phyloP scores from a whole-genome alignment of 441 rosid species.

The Heliophila coronopifolia region DNA sequence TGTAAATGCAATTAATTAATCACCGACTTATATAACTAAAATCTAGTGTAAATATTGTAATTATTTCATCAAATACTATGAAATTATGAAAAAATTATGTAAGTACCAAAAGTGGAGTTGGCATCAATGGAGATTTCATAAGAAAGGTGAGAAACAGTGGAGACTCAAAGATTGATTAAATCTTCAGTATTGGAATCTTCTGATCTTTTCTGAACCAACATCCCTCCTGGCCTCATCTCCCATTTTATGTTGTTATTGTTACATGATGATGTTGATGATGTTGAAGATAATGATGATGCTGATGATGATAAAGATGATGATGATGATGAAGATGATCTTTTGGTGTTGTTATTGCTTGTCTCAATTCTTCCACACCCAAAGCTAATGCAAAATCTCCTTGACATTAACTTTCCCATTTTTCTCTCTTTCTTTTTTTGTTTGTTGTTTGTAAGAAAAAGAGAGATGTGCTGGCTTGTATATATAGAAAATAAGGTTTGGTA shows the following conservation, averaged over 20 bases:
- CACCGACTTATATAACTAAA: too few relatives aligned
- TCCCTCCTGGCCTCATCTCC: conserved; percentile 91
- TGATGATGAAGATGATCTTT: conserved; percentile 12
- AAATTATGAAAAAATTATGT: background rate
- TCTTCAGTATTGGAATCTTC: conserved; percentile 41
- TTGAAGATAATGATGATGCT: background rate
- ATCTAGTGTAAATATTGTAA: too few relatives aligned
- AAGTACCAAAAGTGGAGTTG: conserved; percentile 79
- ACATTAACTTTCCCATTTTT: conserved; percentile 62
- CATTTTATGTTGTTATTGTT: conserved; percentile 57
- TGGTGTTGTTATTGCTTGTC: conserved; percentile 11
- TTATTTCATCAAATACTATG: background rate
- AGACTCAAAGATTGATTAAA: conserved; percentile 50
- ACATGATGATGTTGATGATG: conserved; percentile 15
- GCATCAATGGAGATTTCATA: conserved; percentile 65
- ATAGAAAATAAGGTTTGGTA: conserved; percentile 22
- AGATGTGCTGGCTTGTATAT: conserved; percentile 23
- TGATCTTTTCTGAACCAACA: conserved; percentile 84
- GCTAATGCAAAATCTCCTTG: conserved; percentile 69
- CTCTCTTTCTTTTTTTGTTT: background rate
- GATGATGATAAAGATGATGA: background rate
- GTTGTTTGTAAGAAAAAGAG: conserved; percentile 5
- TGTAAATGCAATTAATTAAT: too few relatives aligned
- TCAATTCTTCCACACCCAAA: conserved; percentile 35
- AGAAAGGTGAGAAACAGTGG: conserved; percentile 54